These are phyloP conservation scores for Sclerotiophoma versabilis DNA, from an alignment of 2,329 filamentous ascomycete species.

Conservation along the genomic window DNA sequence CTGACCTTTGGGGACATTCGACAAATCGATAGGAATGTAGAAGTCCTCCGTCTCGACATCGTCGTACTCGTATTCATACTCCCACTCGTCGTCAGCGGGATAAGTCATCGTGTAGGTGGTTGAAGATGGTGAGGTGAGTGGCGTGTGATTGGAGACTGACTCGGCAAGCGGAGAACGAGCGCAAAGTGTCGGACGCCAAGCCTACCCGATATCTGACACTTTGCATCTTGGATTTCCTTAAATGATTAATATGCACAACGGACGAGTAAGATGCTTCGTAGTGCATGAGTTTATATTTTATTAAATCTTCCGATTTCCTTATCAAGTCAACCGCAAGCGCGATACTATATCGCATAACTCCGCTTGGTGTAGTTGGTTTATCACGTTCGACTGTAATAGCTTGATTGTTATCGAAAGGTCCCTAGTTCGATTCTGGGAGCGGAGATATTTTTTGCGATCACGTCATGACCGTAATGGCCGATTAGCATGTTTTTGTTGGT, in stretches of 20 bases:
- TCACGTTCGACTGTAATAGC: slow-evolving; percentile 47
- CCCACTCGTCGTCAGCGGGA: slow-evolving; percentile 58
- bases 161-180: too few relatives aligned
- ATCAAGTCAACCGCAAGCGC: slow-evolving; percentile 15
- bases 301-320: too few relatives aligned
- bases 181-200: not conserved
- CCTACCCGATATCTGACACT: too few relatives aligned
- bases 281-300: too few relatives aligned
- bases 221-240: too few relatives aligned
- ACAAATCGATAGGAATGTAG: slow-evolving; percentile 67
- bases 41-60: slow-evolving; percentile 63
- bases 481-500: not conserved
- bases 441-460: slow-evolving; percentile 33
- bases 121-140: not conserved
- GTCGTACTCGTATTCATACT: slow-evolving; percentile 70
- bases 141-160: not conserved
- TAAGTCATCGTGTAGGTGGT: not conserved
- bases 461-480: not conserved
- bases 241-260: too few relatives aligned
- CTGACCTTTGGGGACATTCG: slow-evolving; percentile 44
- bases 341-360: slow-evolving; percentile 19
- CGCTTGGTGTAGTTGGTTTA: slow-evolving; percentile 44
- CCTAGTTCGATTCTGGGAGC: slow-evolving; percentile 40
- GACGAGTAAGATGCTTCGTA: too few relatives aligned
- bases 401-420: slow-evolving; percentile 43